Conservation (phyloP, 768 basidiomycete genomes). For the Suillus discolor region DNA sequence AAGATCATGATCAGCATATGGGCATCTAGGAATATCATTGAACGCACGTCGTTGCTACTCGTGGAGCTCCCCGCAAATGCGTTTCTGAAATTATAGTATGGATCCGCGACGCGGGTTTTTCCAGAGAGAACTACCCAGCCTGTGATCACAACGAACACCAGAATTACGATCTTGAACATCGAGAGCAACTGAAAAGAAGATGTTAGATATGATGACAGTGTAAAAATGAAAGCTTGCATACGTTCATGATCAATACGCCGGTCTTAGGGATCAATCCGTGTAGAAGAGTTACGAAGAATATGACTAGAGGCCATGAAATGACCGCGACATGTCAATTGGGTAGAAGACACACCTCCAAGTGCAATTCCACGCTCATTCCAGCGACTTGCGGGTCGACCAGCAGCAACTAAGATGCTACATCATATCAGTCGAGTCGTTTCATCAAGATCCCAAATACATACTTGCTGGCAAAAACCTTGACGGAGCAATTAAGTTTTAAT, state of each 20-base stretch:
- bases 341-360: conserved; percentile 45
- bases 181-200: conserved; percentile 40
- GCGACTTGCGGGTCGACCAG: conserved; percentile 37
- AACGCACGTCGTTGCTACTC: conserved; percentile 48
- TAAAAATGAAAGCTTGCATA: conserved; percentile 19
- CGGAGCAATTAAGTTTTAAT: not conserved
- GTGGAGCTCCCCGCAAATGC: conserved; percentile 57
- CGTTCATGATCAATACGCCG: conserved; percentile 58
- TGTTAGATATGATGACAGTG: not conserved
- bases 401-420: conserved; percentile 50
- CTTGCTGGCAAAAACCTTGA: conserved; percentile 39
- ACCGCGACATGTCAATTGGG: not conserved
- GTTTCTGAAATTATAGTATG: conserved; percentile 57
- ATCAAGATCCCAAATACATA: conserved; percentile 11
- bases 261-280: conserved; percentile 53
- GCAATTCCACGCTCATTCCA: conserved; percentile 64
- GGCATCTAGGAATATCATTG: not conserved
- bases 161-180: conserved; percentile 55
- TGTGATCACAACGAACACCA: conserved; percentile 57
- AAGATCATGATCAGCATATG: not conserved
- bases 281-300: conserved; percentile 49
- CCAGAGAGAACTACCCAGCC: conserved; percentile 66
- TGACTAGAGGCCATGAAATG: conserved; percentile 36
- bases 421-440: not conserved
- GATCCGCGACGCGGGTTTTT: conserved; percentile 55